Evolutionary conservation across 257 asterid species (phyloP).

Genomic region (Jacaranda mimosifolia): DNA sequence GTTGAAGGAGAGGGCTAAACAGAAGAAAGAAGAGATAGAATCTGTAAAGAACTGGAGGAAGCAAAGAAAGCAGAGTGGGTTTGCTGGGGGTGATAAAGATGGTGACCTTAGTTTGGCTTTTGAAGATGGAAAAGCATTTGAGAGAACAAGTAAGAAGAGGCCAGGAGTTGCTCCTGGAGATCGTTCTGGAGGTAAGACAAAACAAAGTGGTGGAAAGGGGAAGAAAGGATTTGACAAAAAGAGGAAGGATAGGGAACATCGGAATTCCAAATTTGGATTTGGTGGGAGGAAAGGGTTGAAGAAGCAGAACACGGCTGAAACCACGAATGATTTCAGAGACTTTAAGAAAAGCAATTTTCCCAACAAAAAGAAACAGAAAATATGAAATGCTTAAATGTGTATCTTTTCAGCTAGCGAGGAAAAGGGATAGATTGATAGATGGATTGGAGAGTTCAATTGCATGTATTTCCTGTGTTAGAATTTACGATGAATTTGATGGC

Average conservation of each 20-base stretch:
- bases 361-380: slow-evolving; percentile 57
- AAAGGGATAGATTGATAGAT: background rate
- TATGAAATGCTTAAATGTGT: slow-evolving; percentile 32
- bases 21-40: slow-evolving; percentile 90
- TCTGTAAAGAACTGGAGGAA: slow-evolving; percentile 96
- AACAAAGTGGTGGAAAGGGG: slow-evolving; percentile 51
- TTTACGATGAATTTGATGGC: slow-evolving; percentile 10
- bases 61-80: slow-evolving; percentile 84
- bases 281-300: slow-evolving; percentile 93
- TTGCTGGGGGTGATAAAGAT: slow-evolving; percentile 54
- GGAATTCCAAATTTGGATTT: slow-evolving; percentile 77
- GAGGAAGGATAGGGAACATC: slow-evolving; percentile 61
- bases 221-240: slow-evolving; percentile 58
- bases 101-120: slow-evolving; percentile 65
- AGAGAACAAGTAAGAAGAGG: slow-evolving; percentile 69
- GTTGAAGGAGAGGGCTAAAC: slow-evolving; percentile 79
- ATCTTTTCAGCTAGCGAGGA: background rate
- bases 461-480: background rate
- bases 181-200: slow-evolving; percentile 81
- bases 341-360: slow-evolving; percentile 50
- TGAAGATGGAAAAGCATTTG: slow-evolving; percentile 71
- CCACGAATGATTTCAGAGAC: slow-evolving; percentile 66
- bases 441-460: background rate
- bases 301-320: slow-evolving; percentile 90
- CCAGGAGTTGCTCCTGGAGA: slow-evolving; percentile 87